Conservation (phyloP, 1,139 yeast species). For the Pichia sp. region DNA sequence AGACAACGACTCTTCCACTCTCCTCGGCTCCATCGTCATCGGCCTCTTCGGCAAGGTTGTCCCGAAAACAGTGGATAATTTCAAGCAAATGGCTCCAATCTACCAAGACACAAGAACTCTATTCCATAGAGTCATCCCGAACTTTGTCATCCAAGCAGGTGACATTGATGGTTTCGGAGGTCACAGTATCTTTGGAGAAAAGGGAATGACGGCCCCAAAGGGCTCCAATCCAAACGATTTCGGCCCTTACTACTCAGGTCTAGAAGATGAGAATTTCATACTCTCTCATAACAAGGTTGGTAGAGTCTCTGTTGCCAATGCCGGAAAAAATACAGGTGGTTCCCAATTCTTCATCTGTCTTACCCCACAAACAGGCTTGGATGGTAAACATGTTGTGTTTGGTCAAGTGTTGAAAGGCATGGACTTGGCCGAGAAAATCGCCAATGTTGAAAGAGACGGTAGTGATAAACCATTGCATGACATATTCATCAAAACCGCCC, state of each 20-base stretch:
- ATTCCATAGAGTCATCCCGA: slow-evolving; percentile 75
- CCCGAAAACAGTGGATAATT: slow-evolving; percentile 72
- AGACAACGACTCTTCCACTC: slow-evolving; percentile 25
- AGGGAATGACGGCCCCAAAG: slow-evolving; percentile 37
- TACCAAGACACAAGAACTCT: slow-evolving; percentile 52
- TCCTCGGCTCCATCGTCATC: slow-evolving; percentile 61
- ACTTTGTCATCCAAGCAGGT: slow-evolving; percentile 84
- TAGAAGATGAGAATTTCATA: slow-evolving; percentile 61
- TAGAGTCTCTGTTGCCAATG: slow-evolving; percentile 76
- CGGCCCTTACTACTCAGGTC: slow-evolving; percentile 16
- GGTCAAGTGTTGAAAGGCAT: slow-evolving; percentile 74
- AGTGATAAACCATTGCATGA: slow-evolving; percentile 53
- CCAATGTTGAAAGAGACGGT: slow-evolving; percentile 47
- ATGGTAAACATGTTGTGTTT: slow-evolving; percentile 75
- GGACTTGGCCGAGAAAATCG: slow-evolving; percentile 56
- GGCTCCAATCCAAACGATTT: slow-evolving; percentile 7
- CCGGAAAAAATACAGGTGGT: slow-evolving; percentile 78
- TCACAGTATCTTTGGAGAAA: slow-evolving; percentile 66
- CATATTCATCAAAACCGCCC: slow-evolving; percentile 29
- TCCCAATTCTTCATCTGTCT: slow-evolving; percentile 70
- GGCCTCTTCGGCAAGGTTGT: slow-evolving; percentile 75
- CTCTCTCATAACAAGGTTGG: slow-evolving; percentile 66
- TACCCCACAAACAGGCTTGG: slow-evolving; percentile 54
- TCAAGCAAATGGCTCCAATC: slow-evolving; percentile 62
- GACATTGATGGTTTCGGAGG: slow-evolving; percentile 79